A percentile compares a stretch with the other conserved stretches of the same genome.
phyloP scores from a whole-genome alignment of 2,329 filamentous ascomycete genomes.

The Bipolaris oryzae region DNA sequence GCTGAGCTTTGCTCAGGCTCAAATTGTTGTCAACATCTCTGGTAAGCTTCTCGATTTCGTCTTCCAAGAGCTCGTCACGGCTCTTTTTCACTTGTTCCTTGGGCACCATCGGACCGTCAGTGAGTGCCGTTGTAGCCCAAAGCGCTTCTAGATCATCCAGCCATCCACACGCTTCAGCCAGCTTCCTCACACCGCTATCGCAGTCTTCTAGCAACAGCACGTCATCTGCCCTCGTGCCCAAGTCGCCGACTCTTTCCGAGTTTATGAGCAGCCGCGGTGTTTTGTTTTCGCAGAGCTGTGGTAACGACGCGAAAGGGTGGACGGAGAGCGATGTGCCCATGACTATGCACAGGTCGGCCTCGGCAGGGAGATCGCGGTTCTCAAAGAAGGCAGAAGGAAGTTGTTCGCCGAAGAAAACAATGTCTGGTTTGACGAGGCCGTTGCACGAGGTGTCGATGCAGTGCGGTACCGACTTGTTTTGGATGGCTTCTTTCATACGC shows the following conservation, averaged over 20 bases:
- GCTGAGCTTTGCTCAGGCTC: conserved; percentile 34
- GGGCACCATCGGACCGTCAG: conserved; percentile 37
- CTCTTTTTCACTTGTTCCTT: conserved; percentile 50
- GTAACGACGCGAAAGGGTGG: conserved; percentile 85
- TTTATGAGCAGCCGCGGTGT: conserved; percentile 87
- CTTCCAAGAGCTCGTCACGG: conserved; percentile 62
- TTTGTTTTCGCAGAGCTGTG: conserved; percentile 64
- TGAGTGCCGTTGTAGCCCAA: conserved; percentile 69
- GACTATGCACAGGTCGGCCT: conserved; percentile 79
- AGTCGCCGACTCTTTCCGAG: conserved; percentile 76
- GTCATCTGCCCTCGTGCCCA: conserved; percentile 81
- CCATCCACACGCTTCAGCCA: conserved; percentile 86
- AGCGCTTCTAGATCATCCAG: conserved; percentile 76
- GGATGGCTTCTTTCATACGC: conserved; percentile 73
- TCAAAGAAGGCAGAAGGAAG: conserved; percentile 70
- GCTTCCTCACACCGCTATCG: conserved; percentile 76
- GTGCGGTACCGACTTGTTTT: conserved; percentile 69
- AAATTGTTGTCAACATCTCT: conserved; percentile 64
- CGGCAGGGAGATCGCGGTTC: conserved; percentile 60
- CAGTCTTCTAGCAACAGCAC: conserved; percentile 83
- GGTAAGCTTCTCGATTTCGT: conserved; percentile 64
- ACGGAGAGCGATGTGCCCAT: conserved; percentile 89
- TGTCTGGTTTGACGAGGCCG: conserved; percentile 89
- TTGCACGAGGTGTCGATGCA: conserved; percentile 69
- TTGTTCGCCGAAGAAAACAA: conserved; percentile 89